Evolutionary conservation across 345 rosid genomes (phyloP).

Genomic region (Populus pruinosa): DNA sequence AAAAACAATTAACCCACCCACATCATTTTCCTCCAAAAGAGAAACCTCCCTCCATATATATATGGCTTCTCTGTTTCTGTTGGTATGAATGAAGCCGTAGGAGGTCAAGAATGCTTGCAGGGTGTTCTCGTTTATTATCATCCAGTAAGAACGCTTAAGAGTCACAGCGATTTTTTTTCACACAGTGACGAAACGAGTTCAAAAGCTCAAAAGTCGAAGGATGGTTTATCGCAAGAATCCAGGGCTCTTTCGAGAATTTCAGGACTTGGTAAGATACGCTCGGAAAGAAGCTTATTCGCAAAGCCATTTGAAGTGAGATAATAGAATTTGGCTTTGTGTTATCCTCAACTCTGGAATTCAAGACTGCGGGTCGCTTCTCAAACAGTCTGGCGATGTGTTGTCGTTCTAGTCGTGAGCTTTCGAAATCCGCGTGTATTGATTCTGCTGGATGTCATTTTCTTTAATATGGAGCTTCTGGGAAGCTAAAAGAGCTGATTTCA

Average conservation of each 20-base stretch:
- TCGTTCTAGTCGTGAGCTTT: conserved; percentile 14
- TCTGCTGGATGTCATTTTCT: not conserved
- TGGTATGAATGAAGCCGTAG: no score
- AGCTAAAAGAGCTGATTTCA: not conserved
- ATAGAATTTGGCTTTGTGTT: conserved; percentile 23
- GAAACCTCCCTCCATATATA: no score
- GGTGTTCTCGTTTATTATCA: not conserved
- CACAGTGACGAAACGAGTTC: no score
- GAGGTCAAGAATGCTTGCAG: not conserved
- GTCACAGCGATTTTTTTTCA: no score
- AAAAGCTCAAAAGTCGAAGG: no score
- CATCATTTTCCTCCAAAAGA: no score
- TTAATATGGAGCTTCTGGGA: not conserved
- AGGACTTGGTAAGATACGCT: no score
- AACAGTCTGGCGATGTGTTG: conserved; percentile 19
- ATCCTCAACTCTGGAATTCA: not conserved
- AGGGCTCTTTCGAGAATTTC: no score
- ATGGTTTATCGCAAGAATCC: no score
- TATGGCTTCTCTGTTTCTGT: no score
- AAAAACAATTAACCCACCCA: no score
- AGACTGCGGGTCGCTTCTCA: conserved; percentile 9
- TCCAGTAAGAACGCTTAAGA: no score
- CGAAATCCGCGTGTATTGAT: not conserved
- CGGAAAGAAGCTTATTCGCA: not conserved
- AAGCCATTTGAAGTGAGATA: conserved; percentile 14